Evolutionary conservation across 257 asterid species (phyloP).

Genomic region (Solanum peruvianum): DNA sequence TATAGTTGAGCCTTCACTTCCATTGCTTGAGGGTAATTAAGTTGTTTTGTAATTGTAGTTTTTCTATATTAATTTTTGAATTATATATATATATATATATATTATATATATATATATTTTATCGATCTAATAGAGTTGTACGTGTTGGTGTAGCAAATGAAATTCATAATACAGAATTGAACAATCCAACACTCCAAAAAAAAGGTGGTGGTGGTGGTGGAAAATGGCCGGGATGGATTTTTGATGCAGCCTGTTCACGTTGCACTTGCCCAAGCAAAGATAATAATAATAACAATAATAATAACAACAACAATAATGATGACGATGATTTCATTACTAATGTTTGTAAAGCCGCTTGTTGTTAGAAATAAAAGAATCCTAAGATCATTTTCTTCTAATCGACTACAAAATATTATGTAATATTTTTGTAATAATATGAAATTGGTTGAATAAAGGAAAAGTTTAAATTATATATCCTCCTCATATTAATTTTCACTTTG

Average conservation of each 20-base stretch:
- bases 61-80: neutral
- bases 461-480: neutral
- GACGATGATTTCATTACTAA: fast-evolving
- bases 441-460: neutral
- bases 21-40: neutral
- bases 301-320: neutral
- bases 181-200: neutral
- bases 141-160: neutral
- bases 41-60: neutral
- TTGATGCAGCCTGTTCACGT: neutral
- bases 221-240: neutral
- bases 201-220: too few species aligned
- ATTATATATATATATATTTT: neutral
- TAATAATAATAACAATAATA: neutral
- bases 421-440: neutral
- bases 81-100: neutral
- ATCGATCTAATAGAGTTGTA: neutral
- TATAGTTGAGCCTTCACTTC: neutral
- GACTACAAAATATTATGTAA: neutral
- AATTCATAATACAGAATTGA: neutral
- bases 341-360: neutral
- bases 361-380: neutral
- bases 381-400: neutral
- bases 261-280: neutral
- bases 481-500: neutral